Evolutionary conservation across 352 stramenopile genomes (phyloP).

Genomic region (Globisporangium cederbergense): DNA sequence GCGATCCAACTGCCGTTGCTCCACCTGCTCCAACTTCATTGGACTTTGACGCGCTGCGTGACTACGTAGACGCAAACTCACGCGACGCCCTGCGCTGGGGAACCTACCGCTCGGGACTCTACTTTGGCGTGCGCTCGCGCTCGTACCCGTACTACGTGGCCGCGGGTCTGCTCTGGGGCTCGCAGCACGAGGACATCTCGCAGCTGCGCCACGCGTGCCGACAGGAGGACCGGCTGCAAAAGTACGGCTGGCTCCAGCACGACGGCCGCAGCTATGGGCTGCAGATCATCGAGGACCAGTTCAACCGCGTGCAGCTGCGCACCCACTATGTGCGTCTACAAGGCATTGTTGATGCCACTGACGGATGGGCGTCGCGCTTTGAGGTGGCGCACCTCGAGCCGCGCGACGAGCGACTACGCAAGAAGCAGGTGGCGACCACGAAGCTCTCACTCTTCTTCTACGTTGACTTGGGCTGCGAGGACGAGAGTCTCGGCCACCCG

Average conservation of each 20-base stretch:
- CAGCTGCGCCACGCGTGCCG: constrained; percentile 73
- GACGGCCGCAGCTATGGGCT: constrained; percentile 56
- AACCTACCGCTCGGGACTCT: constrained; percentile 73
- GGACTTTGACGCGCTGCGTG: constrained; percentile 29
- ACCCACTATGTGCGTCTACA: constrained; percentile 57
- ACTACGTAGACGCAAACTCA: constrained; percentile 37
- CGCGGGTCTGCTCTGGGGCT: constrained; percentile 69
- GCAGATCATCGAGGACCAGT: constrained; percentile 71
- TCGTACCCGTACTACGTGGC: constrained; percentile 61
- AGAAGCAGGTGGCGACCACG: constrained; percentile 35
- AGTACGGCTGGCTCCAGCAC: constrained; percentile 80
- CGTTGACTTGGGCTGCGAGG: constrained; percentile 64
- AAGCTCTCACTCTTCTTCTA: constrained; percentile 83
- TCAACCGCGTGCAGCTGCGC: constrained; percentile 59
- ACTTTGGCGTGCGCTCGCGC: constrained; percentile 74
- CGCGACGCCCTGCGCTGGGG: constrained; percentile 52
- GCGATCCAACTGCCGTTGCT: not conserved
- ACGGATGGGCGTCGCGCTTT: constrained; percentile 55
- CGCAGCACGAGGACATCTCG: constrained; percentile 63
- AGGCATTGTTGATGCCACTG: not conserved
- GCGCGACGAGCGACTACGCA: constrained; percentile 36
- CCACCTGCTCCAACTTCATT: constrained; percentile 9
- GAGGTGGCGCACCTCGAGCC: constrained; percentile 37
- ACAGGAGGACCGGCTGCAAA: constrained; percentile 72
- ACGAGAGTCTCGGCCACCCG: constrained; percentile 47